Evolutionary conservation across 2,329 filamentous ascomycete species (phyloP).

Genomic region (Fusarium subtropicale): DNA sequence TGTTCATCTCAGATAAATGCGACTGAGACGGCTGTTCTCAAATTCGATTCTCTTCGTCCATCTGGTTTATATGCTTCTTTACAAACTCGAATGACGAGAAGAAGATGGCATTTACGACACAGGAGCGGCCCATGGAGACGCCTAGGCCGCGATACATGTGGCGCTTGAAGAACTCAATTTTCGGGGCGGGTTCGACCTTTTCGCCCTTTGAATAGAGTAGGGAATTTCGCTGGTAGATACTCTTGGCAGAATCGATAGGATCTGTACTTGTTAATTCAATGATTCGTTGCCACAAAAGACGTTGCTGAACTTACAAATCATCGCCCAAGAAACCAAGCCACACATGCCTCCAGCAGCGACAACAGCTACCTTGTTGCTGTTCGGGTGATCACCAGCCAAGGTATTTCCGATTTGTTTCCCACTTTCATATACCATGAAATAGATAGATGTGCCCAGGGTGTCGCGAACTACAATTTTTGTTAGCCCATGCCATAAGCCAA

Average conservation of each 20-base stretch:
- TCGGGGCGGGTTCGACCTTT: slow-evolving; percentile 72
- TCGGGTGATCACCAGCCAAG: slow-evolving; percentile 74
- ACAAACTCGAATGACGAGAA: slow-evolving; percentile 89
- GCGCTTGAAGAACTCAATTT: slow-evolving; percentile 80
- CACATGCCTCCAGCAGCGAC: slow-evolving; percentile 83
- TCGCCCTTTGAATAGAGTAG: slow-evolving; percentile 76
- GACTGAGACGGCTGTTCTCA: slow-evolving; percentile 5
- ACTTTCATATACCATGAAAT: slow-evolving; percentile 91
- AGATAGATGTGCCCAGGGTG: slow-evolving; percentile 84
- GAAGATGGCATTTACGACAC: slow-evolving; percentile 87
- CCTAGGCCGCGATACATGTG: slow-evolving; percentile 86
- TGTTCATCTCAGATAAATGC: background rate
- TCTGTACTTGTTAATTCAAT: slow-evolving; percentile 54
- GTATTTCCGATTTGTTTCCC: slow-evolving; percentile 84
- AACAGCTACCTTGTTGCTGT: slow-evolving; percentile 83
- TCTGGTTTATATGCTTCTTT: slow-evolving; percentile 73
- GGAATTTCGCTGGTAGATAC: slow-evolving; percentile 85
- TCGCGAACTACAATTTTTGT: slow-evolving; percentile 72
- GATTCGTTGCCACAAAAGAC: background rate
- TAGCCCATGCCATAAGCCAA: slow-evolving; percentile 1
- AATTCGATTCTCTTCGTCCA: slow-evolving; percentile 57
- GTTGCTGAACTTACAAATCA: slow-evolving; percentile 74
- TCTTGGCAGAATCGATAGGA: slow-evolving; percentile 85
- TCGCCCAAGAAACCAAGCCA: slow-evolving; percentile 84
- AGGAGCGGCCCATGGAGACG: slow-evolving; percentile 85